Evolutionary conservation across 768 basidiomycete species (phyloP), one percentile per base, ranked within the genome.

Genomic region (Dentipellis sp.): DNA sequence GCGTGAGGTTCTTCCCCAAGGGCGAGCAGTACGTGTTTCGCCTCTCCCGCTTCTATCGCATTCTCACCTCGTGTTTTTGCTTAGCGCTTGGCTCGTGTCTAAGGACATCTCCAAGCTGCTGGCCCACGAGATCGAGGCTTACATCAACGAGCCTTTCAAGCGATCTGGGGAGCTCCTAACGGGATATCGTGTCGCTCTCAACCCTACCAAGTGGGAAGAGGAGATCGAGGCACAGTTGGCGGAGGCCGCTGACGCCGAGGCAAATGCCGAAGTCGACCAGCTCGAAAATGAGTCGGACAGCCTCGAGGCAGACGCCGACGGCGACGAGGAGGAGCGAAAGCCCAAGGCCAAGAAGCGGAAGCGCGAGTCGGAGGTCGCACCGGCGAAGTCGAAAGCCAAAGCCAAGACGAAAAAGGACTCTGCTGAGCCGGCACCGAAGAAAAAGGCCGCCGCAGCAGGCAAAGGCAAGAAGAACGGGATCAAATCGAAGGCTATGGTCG

Each of bases 1-100:
- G 82, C 59, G 78, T 85, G 35, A 77, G 86, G 61, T 99, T 94
- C 80, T 98, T 97, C 80, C 94, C 97, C 4, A 80, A 80, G 29
- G 94, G 90, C 52, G 95, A 97, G 72, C 90, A 85, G 97, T 98
- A 65, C 69, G 95, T 84, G 19, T 45, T 46, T 39, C 23, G 14
- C 39, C 9, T 48, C 29, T 54, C 54, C 52, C 63, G 56, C 53
- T 45, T 49, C 55, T 53, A 12, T 51, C 42, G 34, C 54, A 48
- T 58, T 40, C 61, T 60, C 49, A 59, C 40, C 1, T 42, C 62
- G 56, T 12, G 52, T 65, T 23, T 47, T 12, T 22, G 42, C 19
- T 19, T 50, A 97, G 94, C 72, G 80, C 91, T 17, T 97, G 94
- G 94, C 76, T 90, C 42, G 74, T 82, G 35, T 67, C 85, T 1